phyloP scores from a whole-genome alignment of 106 monocot species.

The Dioscorea alata region DNA sequence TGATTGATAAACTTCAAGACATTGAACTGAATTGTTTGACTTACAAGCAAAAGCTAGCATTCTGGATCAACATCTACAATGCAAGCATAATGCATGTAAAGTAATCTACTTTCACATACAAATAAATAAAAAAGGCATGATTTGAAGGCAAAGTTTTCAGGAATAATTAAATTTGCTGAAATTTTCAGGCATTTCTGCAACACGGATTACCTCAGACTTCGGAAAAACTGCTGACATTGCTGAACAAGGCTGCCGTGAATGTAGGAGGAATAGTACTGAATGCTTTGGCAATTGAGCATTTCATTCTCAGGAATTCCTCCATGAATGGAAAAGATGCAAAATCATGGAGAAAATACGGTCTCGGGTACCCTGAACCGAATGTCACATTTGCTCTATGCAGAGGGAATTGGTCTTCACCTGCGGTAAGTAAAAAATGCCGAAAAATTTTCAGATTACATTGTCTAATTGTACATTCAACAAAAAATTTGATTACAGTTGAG shows the following conservation, averaged over 20 bases:
- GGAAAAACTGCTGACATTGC: slow-evolving; percentile 51
- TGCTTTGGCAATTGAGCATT: slow-evolving; percentile 85
- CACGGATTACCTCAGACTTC: slow-evolving; percentile 53
- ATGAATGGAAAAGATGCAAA: slow-evolving; percentile 46
- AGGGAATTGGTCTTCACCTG: slow-evolving; percentile 86
- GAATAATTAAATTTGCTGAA: not conserved
- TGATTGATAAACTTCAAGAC: slow-evolving; percentile 49
- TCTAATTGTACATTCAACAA: no score
- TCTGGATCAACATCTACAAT: slow-evolving; percentile 96
- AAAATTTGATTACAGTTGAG: slow-evolving; percentile 44
- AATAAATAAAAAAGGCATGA: not conserved
- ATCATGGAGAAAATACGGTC: slow-evolving; percentile 41
- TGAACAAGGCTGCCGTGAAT: slow-evolving; percentile 79
- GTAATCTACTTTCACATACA: slow-evolving; percentile 3
- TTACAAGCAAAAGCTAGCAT: slow-evolving; percentile 89
- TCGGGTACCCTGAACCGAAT: slow-evolving; percentile 84
- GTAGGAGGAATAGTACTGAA: slow-evolving; percentile 80
- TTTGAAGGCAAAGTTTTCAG: not conserved
- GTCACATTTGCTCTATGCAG: slow-evolving; percentile 87
- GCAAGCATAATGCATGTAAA: slow-evolving; percentile 91
- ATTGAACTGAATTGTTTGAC: slow-evolving; percentile 50
- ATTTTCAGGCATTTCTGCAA: slow-evolving; percentile 67
- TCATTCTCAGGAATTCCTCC: slow-evolving; percentile 61
- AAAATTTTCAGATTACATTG: no score
- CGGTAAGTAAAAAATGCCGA: slow-evolving; percentile 40